These are phyloP conservation scores for Suillus spraguei DNA, from an alignment of 768 basidiomycete genomes.

Conservation along the genomic window DNA sequence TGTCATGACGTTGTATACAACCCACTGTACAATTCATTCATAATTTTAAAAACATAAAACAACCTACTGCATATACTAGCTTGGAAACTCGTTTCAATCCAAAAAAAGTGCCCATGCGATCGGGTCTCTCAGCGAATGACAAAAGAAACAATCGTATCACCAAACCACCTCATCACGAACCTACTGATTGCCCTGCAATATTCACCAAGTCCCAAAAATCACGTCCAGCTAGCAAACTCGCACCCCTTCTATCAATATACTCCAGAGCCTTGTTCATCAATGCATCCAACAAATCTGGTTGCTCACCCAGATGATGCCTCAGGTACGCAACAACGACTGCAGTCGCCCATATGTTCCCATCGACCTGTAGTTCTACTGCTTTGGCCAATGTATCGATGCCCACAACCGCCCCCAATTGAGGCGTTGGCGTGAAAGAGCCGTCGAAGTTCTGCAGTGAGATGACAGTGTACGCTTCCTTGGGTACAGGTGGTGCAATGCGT, in stretches of 20 bases:
- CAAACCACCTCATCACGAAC: neutral
- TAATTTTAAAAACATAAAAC: neutral
- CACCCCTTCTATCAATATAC: constrained; percentile 32
- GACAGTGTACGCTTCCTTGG: constrained; percentile 36
- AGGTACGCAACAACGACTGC: constrained; percentile 50
- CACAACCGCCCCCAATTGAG: constrained; percentile 37
- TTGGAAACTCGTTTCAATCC: neutral
- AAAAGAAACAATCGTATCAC: neutral
- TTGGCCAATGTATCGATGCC: constrained; percentile 37
- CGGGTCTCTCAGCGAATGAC: neutral
- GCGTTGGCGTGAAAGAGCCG: constrained; percentile 47
- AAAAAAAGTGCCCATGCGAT: neutral
- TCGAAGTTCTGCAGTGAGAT: constrained; percentile 44
- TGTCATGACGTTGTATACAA: neutral
- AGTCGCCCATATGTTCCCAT: constrained; percentile 49
- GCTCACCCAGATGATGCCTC: constrained; percentile 34
- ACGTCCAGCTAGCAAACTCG: constrained; percentile 12
- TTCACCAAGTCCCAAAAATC: constrained; percentile 10
- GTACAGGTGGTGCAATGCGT: constrained; percentile 15
- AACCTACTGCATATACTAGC: neutral
- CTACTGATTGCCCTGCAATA: neutral
- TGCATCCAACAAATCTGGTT: constrained; percentile 45
- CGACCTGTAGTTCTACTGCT: constrained; percentile 32
- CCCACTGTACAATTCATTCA: neutral
- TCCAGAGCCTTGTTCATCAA: constrained; percentile 44